Evolutionary conservation across 768 basidiomycete genomes (phyloP).

Genomic region (Inosperma sp.): DNA sequence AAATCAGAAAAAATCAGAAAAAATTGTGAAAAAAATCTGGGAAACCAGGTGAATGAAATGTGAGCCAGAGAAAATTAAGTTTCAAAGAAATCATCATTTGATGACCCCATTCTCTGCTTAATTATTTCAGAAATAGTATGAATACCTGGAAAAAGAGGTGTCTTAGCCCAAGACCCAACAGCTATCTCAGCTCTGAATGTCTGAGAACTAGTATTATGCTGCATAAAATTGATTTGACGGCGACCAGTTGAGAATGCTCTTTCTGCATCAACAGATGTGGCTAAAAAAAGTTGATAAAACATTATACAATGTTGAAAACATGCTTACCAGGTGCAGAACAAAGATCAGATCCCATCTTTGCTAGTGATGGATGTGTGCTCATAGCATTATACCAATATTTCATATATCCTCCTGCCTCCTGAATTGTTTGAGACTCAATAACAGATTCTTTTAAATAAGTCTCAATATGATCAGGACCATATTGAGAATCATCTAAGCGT

Average conservation of each 20-base stretch:
- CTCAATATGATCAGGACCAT: constrained; percentile 16
- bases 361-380: constrained; percentile 10
- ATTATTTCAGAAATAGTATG: constrained; percentile 10
- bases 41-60: too few relatives aligned
- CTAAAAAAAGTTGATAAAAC: constrained; percentile 8
- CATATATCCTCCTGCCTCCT: constrained; percentile 18
- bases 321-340: constrained; percentile 24
- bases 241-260: constrained; percentile 31
- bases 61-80: too few relatives aligned
- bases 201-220: constrained; percentile 30
- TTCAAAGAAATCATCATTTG: too few relatives aligned
- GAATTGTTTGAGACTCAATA: constrained; percentile 2
- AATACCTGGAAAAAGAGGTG: constrained; percentile 23
- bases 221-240: constrained; percentile 29
- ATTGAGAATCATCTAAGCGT: not conserved
- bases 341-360: constrained; percentile 24
- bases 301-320: not conserved
- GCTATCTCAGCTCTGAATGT: constrained; percentile 32
- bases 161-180: constrained; percentile 27
- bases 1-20: too few relatives aligned
- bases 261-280: constrained; percentile 34
- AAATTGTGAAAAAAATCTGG: too few relatives aligned
- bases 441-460: constrained; percentile 19
- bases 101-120: too few relatives aligned
- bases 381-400: constrained; percentile 15